Evolutionary conservation across 768 basidiomycete genomes (phyloP).

Genomic region (Mycena capillaripes): DNA sequence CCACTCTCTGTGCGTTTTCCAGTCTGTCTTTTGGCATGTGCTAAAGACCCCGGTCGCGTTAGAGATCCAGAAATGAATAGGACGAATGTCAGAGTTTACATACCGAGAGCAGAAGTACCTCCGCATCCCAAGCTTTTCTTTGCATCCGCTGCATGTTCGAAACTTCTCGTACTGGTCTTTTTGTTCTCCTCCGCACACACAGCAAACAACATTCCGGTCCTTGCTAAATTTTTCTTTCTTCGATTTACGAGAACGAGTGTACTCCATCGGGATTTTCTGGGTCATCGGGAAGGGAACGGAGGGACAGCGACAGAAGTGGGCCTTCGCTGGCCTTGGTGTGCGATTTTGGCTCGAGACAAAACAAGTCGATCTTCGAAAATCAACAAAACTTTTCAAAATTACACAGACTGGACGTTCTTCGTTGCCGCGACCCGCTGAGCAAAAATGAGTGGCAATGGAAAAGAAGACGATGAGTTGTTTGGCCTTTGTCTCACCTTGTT

Average conservation of each 20-base stretch:
- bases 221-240: conserved; percentile 3
- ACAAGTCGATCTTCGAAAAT: too few relatives aligned
- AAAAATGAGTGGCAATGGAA: too few relatives aligned
- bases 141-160: conserved; percentile 25
- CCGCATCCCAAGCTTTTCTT: conserved; percentile 19
- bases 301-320: neutral
- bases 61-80: neutral
- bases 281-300: neutral
- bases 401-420: too few relatives aligned
- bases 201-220: neutral
- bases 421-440: too few relatives aligned
- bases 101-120: conserved; percentile 30
- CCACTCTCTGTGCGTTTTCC: conserved; percentile 29
- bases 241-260: conserved; percentile 10
- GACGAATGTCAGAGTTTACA: neutral
- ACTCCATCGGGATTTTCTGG: neutral
- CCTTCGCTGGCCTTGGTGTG: too few relatives aligned
- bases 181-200: conserved; percentile 15
- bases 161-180: conserved; percentile 15
- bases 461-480: neutral
- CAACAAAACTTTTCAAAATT: too few relatives aligned
- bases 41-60: neutral
- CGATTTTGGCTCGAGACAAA: too few relatives aligned
- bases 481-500: neutral
- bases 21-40: conserved; percentile 25